Evolutionary conservation across 2,329 filamentous ascomycete species (phyloP).

Genomic region (Pseudogymnoascus destructans): DNA sequence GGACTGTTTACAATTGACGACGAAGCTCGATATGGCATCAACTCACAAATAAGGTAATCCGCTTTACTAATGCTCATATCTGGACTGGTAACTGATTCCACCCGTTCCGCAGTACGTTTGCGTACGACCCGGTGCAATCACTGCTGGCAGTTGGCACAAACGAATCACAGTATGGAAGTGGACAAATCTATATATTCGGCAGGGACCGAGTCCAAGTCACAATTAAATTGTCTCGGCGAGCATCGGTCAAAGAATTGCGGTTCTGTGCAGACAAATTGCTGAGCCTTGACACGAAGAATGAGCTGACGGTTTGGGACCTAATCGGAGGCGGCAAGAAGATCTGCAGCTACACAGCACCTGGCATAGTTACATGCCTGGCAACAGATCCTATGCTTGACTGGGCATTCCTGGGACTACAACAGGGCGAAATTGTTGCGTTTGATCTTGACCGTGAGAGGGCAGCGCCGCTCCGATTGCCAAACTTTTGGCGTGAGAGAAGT

Average conservation of each 20-base stretch:
- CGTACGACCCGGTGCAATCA: conserved; percentile 89
- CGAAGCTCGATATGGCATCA: conserved; percentile 70
- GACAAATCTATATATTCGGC: conserved; percentile 82
- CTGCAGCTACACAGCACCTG: conserved; percentile 61
- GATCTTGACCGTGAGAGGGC: conserved; percentile 74
- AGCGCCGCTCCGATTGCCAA: conserved; percentile 69
- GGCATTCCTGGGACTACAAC: conserved; percentile 71
- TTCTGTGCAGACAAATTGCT: conserved; percentile 81
- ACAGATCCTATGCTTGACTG: conserved; percentile 90
- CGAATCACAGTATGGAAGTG: conserved; percentile 72
- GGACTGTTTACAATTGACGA: conserved; percentile 76
- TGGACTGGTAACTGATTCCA: conserved; percentile 9
- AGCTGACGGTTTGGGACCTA: conserved; percentile 73
- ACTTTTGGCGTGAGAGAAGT: conserved; percentile 69
- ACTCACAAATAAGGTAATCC: conserved; percentile 52
- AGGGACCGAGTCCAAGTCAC: conserved; percentile 66
- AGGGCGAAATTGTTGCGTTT: conserved; percentile 80
- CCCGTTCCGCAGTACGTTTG: conserved; percentile 49
- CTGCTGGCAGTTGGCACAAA: conserved; percentile 84
- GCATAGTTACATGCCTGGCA: conserved; percentile 57
- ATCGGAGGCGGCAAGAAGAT: conserved; percentile 48
- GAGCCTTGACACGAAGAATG: conserved; percentile 73
- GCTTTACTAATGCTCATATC: conserved; percentile 9
- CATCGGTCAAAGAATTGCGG: conserved; percentile 63
- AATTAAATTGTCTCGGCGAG: conserved; percentile 55